Evolutionary conservation across 306 rosid species (phyloP).

Genomic region (Alnus glutinosa): DNA sequence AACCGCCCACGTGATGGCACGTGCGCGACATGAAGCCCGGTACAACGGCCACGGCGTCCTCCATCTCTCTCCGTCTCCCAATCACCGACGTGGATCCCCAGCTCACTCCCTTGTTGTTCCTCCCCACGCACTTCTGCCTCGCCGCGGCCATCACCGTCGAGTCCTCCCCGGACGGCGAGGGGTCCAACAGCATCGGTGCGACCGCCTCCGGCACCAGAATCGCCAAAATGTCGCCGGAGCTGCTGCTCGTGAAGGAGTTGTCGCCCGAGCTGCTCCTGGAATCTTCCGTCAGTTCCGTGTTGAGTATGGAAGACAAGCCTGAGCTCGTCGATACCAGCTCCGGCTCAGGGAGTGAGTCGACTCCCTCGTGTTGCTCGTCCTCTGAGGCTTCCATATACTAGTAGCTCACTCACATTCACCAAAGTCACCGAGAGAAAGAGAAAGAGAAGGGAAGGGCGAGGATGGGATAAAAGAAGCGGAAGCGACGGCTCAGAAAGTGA

Average conservation of each 20-base stretch:
- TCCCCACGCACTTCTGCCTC: constrained; percentile 68
- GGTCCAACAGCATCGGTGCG: not conserved
- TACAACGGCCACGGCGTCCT: constrained; percentile 64
- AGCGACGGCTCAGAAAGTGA: constrained; percentile 37
- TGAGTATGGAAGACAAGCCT: constrained; percentile 42
- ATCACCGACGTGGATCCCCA: constrained; percentile 72
- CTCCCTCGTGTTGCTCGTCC: constrained; percentile 42
- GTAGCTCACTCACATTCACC: constrained; percentile 9
- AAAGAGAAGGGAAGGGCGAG: not conserved
- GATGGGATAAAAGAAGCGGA: constrained; percentile 43
- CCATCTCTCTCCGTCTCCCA: constrained; percentile 81
- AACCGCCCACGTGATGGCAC: constrained; percentile 75
- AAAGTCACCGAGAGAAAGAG: not conserved
- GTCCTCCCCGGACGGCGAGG: not conserved
- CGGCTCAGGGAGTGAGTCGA: constrained; percentile 34
- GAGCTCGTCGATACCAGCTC: constrained; percentile 38
- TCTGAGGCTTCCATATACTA: constrained; percentile 18
- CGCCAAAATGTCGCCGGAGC: constrained; percentile 62
- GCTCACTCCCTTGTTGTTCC: constrained; percentile 50
- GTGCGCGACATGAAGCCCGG: constrained; percentile 62
- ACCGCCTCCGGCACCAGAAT: constrained; percentile 14
- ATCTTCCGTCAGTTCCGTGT: constrained; percentile 17
- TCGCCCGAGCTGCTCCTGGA: constrained; percentile 53
- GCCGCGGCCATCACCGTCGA: not conserved
- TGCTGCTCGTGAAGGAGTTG: constrained; percentile 44